phyloP scores from a whole-genome alignment of 164 flowering plant genomes.

The Berberis thunbergii region DNA sequence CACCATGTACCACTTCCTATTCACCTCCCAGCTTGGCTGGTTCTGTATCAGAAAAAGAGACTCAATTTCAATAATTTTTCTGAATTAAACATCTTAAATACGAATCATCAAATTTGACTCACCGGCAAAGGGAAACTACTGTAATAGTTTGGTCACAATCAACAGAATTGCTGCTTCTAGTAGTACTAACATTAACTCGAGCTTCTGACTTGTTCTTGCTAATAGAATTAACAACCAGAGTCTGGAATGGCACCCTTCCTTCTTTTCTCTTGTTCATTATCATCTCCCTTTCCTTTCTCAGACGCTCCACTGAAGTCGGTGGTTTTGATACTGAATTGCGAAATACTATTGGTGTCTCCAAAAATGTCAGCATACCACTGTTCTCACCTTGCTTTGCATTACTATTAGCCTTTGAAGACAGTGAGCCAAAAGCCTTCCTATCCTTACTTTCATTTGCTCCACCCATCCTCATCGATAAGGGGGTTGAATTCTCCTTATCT shows the following conservation, averaged over 20 bases:
- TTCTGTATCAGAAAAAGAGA: constrained; percentile 17
- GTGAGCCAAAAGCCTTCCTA: constrained; percentile 14
- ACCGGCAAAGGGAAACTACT: constrained; percentile 18
- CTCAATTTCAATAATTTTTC: background rate
- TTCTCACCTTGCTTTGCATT: constrained; percentile 3
- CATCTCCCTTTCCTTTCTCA: constrained; percentile 14
- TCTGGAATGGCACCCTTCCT: constrained; percentile 59
- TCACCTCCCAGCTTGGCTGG: constrained; percentile 19
- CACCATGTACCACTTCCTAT: constrained; percentile 64
- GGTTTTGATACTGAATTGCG: constrained; percentile 19
- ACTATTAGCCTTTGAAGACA: constrained; percentile 5
- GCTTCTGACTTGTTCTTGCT: constrained; percentile 23
- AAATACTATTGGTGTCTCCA: constrained; percentile 31
- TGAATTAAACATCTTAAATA: background rate
- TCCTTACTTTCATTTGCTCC: background rate
- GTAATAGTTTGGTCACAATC: constrained; percentile 10
- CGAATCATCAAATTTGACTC: constrained; percentile 13
- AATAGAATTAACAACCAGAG: constrained; percentile 27
- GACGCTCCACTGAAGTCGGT: constrained; percentile 11
- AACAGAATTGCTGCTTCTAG: constrained; percentile 25
- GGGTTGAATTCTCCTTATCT: constrained; percentile 1
- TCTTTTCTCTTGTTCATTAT: constrained; percentile 17
- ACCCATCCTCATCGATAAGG: background rate
- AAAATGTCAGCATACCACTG: constrained; percentile 16
- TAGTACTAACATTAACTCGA: constrained; percentile 15